Evolutionary conservation across 768 basidiomycete species (phyloP), one percentile per base, ranked within the genome.

Genomic region (Lactarius deliciosus): DNA sequence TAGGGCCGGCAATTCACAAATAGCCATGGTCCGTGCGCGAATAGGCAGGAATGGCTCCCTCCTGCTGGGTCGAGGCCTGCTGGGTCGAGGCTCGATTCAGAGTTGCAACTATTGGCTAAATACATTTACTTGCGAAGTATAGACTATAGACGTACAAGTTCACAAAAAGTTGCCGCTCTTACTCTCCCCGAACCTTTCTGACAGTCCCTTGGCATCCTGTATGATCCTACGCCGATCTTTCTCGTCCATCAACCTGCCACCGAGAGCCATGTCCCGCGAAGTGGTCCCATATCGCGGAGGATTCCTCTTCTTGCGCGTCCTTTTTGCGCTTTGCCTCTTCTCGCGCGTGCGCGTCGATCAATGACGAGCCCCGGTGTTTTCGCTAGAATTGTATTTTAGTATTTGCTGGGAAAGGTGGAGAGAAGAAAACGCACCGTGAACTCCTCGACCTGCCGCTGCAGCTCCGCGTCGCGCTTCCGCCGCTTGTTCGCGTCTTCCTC

Each of bases 171-270:
- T 85, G 3, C 90, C 90, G 62, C 81, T 83, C 72, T 82, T 87
- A 2, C 88, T 88, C 53, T 83, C 78, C 18, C 92, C 92, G 74
- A 98, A 98, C 61, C 94, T 80, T 73, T 93, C 92, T 38, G 90
- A 87, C 18, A 98, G 79, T 7, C 88, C 86, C 68, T 85, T 86
- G 13, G 94, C 89, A 69, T 98, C 95, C 64, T 82, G 84, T 72
- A 98, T 81, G 75, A 93, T 81, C 73, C 86, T 87, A 63, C 84
- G 81, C 68, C 96, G 82, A 74, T 91, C 88, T 55, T 81, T 82
- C 66, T 97, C 96, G 72, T 93, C 94, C 92, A 99, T 91, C 36
- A 97, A 80, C 59, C 92, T 80, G 16, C 96, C 96, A 1, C 88
- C 88, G 4, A 96, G 72, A 2, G 83, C 84, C 95, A 99, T 97